phyloP scores from a whole-genome alignment of 192 early-diverging fungal genomes.

The Coemansia sp. region DNA sequence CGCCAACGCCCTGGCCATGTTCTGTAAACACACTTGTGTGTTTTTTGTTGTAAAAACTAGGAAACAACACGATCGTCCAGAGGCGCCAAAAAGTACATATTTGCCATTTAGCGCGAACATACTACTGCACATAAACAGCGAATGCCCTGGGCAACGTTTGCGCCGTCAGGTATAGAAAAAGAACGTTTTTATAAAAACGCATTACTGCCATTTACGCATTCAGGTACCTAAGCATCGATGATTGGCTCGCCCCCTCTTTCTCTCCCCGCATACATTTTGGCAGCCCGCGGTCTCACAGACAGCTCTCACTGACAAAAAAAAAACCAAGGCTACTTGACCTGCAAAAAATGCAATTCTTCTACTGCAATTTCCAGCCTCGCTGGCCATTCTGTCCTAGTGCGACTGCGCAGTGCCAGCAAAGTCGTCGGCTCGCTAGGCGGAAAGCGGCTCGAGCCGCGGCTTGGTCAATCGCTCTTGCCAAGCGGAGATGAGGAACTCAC shows the following conservation, averaged over 20 bases:
- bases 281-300: constrained; percentile 1
- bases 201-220: constrained; percentile 2
- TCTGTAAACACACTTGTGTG: neutral
- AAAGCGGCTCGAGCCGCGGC: neutral
- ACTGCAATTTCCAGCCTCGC: constrained; percentile 2
- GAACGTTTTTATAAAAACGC: neutral
- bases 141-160: constrained; percentile 9
- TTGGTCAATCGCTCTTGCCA: neutral
- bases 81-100: neutral
- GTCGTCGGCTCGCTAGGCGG: neutral
- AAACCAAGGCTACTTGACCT: neutral
- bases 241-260: neutral
- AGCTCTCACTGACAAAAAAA: neutral
- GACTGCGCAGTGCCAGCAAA: neutral
- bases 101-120: neutral
- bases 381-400: neutral
- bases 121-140: neutral
- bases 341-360: neutral
- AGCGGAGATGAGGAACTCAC: constrained; percentile 1
- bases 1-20: neutral
- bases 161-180: neutral
- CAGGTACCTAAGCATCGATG: neutral
- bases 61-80: constrained; percentile 4
- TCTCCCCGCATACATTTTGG: neutral
- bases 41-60: too few relatives aligned